Evolutionary conservation across 371 early-diverging fungal genomes (phyloP).

Genomic region (Dichotomocladium elegans): DNA sequence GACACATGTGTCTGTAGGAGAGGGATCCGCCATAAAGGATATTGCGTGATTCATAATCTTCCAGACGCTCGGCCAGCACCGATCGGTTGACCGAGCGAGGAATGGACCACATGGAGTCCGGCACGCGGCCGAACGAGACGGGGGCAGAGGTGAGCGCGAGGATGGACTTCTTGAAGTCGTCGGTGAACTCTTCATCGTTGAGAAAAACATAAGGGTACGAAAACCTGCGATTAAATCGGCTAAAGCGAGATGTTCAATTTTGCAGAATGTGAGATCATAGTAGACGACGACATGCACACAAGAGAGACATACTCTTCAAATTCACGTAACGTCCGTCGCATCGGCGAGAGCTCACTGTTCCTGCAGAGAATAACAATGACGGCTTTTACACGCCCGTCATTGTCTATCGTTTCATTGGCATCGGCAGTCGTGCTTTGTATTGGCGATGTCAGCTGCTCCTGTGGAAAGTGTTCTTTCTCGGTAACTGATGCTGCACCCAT

Average conservation of each 20-base stretch:
- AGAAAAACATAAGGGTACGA: constrained; percentile 91
- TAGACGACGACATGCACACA: neutral
- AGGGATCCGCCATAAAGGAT: constrained; percentile 65
- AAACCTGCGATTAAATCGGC: constrained; percentile 78
- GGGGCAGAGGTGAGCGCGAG: constrained; percentile 62
- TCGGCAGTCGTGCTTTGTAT: neutral
- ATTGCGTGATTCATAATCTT: constrained; percentile 51
- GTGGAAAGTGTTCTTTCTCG: neutral
- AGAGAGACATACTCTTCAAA: constrained; percentile 73
- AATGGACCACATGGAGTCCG: constrained; percentile 64
- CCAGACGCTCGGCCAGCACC: constrained; percentile 46
- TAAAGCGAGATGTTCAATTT: neutral
- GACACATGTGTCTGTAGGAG: constrained; percentile 43
- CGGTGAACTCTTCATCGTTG: constrained; percentile 79
- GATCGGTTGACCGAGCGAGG: constrained; percentile 66
- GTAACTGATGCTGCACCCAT: neutral
- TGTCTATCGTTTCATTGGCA: neutral
- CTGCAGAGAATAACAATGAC: constrained; percentile 62
- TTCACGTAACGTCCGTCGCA: constrained; percentile 68
- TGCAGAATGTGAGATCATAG: neutral
- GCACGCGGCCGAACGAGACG: constrained; percentile 63
- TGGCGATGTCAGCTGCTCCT: neutral
- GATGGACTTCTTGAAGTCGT: constrained; percentile 60
- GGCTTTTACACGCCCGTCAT: constrained; percentile 27
- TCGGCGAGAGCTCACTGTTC: constrained; percentile 72